Conservation (phyloP, 2,329 filamentous ascomycete genomes). For the Sclerotinia sclerotiorum region DNA sequence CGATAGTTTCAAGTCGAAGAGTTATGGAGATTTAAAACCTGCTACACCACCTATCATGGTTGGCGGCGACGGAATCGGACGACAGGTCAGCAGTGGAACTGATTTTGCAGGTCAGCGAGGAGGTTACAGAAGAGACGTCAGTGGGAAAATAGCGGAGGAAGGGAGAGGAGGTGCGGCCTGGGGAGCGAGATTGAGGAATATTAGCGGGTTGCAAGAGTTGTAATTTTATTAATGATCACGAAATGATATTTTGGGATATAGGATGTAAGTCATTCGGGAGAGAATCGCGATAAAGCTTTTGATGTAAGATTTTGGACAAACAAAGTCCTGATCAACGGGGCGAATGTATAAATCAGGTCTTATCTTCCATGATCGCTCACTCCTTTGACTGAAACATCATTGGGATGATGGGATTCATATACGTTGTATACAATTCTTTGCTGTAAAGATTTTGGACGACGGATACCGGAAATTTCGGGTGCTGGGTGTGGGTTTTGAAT, state of each 20-base stretch:
- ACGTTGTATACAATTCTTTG: neutral
- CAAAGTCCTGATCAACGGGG: no score
- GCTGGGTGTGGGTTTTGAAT: neutral
- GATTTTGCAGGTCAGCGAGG: constrained; percentile 47
- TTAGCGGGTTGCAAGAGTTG: constrained; percentile 35
- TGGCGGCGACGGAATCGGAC: constrained; percentile 41
- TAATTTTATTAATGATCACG: neutral
- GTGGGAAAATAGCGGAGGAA: constrained; percentile 72
- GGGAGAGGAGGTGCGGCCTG: constrained; percentile 45
- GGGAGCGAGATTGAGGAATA: constrained; percentile 44
- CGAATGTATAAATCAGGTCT: neutral
- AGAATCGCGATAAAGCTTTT: neutral
- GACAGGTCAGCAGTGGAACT: constrained; percentile 59
- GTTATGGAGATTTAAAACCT: constrained; percentile 59
- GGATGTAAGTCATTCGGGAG: neutral
- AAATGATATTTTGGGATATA: neutral
- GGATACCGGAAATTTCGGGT: neutral
- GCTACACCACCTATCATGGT: constrained; percentile 56
- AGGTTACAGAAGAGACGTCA: constrained; percentile 56
- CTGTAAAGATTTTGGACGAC: neutral
- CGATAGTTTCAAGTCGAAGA: constrained; percentile 51
- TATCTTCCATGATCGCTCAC: neutral
- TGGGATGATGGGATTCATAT: neutral
- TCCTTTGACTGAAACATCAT: neutral
- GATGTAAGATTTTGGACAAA: neutral